phyloP scores from a whole-genome alignment of 2,329 filamentous ascomycete genomes.

The Stagonosporopsis tanaceti region DNA sequence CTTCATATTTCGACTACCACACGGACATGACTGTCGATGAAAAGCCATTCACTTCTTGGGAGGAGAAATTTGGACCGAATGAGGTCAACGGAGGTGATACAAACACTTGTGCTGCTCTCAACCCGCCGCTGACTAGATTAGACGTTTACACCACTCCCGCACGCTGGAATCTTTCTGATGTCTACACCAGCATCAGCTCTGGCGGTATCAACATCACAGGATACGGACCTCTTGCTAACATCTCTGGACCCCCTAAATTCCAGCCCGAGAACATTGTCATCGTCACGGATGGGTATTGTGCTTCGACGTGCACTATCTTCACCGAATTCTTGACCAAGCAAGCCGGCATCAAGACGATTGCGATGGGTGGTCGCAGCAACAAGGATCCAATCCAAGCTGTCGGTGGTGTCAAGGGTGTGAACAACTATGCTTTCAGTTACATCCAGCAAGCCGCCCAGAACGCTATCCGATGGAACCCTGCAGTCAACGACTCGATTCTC shows the following conservation, averaged over 20 bases:
- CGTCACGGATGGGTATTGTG: constrained; percentile 67
- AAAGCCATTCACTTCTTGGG: constrained; percentile 58
- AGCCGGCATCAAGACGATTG: constrained; percentile 62
- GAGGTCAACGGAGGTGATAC: constrained; percentile 37
- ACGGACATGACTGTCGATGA: constrained; percentile 58
- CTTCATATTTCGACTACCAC: constrained; percentile 57
- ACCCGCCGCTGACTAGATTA: constrained; percentile 32
- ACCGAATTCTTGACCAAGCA: constrained; percentile 63
- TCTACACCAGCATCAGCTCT: constrained; percentile 36
- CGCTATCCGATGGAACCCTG: constrained; percentile 33
- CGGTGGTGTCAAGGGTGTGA: constrained; percentile 62
- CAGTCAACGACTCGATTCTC: constrained; percentile 39
- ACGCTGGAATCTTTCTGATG: constrained; percentile 50
- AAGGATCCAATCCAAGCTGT: constrained; percentile 62
- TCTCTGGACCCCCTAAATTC: constrained; percentile 59
- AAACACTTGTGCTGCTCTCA: background rate
- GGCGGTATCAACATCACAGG: constrained; percentile 50
- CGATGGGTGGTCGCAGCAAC: constrained; percentile 59
- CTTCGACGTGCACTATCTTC: constrained; percentile 66
- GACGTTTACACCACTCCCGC: constrained; percentile 51
- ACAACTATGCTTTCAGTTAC: constrained; percentile 46
- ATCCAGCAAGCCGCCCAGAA: constrained; percentile 39
- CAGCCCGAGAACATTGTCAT: constrained; percentile 60
- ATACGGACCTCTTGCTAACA: constrained; percentile 51
- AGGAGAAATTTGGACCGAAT: constrained; percentile 52